Base-by-base conservation (phyloP, 768 basidiomycete genomes). In the Kwoniella shandongensis region DNA sequence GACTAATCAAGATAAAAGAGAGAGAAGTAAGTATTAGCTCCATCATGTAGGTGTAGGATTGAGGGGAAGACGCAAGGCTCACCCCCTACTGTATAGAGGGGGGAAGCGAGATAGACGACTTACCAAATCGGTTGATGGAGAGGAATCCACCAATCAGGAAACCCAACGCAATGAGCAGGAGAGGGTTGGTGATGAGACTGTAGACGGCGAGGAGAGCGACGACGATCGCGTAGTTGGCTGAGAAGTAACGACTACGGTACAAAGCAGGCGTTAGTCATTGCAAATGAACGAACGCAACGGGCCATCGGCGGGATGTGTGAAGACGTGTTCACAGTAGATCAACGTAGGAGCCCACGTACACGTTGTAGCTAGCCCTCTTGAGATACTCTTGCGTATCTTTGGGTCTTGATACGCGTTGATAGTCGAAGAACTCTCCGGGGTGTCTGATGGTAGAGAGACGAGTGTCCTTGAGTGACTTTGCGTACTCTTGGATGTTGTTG, bases 81-180 rank as follows among this genome's bases (percentile, higher is more conserved):
- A 46, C 45, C 12, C n/a, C n/a, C n/a, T n/a, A 46, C 5, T 4
- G 39, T 23, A 23, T 29, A 25, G 30, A 15, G 36, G 51, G 10
- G 44, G 36, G 26, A n/a, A n/a, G n/a, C n/a, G n/a, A n/a, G n/a
- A n/a, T n/a, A n/a, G n/a, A n/a, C n/a, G n/a, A 79, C 85, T 72
- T 62, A 92, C 92, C 91, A 65, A 87, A 94, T 72, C 81, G 85
- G 79, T 91, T 92, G 78, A 97, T 93, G 39, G 84, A 83, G 20
- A 85, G 77, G 79, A 97, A 97, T 4, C 94, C 94, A 30, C 91
- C 89, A 59, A 92, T 84, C 62, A 98, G 85, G 82, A 98, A 92
- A 20, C 79, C 82, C 61, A 96, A 80, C 4, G 93, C 86, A 70
- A 91, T 79, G 65, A 96, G 82, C 36, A 98, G 85, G 40, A 84